A percentile compares a stretch with the other conserved stretches of the same genome.
Evolutionary conservation across 306 rosid species (phyloP).

Genomic region (Hippophae rhamnoides): DNA sequence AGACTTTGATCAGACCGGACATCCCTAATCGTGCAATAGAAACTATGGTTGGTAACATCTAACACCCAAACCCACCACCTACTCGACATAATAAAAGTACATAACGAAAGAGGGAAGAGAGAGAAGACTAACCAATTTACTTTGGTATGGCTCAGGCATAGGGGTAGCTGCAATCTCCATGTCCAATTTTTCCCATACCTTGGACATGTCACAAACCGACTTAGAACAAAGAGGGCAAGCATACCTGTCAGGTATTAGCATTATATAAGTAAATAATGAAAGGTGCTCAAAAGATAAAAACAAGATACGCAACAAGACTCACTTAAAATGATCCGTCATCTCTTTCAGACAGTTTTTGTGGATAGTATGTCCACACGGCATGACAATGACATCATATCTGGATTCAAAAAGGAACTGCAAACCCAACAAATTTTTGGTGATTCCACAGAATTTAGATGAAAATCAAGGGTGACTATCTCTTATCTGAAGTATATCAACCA

Average conservation of each 20-base stretch:
- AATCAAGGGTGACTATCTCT: too few relatives aligned
- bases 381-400: constrained; percentile 41
- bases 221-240: constrained; percentile 87
- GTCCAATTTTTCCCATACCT: constrained; percentile 81
- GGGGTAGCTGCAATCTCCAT: constrained; percentile 72
- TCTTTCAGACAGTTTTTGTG: constrained; percentile 62
- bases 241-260: constrained; percentile 30
- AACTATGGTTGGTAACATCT: neutral
- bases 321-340: constrained; percentile 79
- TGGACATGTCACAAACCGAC: constrained; percentile 85
- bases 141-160: constrained; percentile 52
- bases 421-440: constrained; percentile 12
- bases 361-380: constrained; percentile 87
- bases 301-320: constrained; percentile 18
- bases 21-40: too few relatives aligned
- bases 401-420: constrained; percentile 76
- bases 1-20: too few relatives aligned
- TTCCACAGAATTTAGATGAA: neutral
- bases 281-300: neutral
- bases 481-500: neutral
- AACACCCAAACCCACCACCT: neutral
- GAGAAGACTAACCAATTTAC: constrained; percentile 39
- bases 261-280: neutral
- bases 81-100: neutral
- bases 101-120: neutral